A percentile compares a stretch with the other conserved stretches of the same genome.
These are phyloP conservation scores for Canna indica DNA, from an alignment of 176 grass and related monocot genomes.

Conservation along the genomic window DNA sequence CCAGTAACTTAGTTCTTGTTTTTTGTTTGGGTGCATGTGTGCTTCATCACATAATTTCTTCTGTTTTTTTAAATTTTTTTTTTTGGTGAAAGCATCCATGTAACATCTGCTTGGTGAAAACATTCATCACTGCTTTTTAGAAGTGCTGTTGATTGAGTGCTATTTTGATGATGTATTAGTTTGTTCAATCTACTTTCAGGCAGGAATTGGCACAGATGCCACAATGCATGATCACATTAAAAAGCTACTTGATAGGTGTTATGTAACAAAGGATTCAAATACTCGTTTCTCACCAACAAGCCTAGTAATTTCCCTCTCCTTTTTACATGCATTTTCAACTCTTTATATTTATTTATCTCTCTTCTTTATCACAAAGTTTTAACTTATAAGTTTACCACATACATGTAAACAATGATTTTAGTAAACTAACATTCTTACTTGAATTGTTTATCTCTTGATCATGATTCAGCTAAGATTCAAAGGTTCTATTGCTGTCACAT, in stretches of 20 bases:
- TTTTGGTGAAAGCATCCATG: background rate
- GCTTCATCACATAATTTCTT: background rate
- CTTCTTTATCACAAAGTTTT: background rate
- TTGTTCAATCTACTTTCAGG: constrained; percentile 45
- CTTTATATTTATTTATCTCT: background rate
- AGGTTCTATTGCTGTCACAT: background rate
- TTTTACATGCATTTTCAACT: constrained; percentile 16
- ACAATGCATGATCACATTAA: constrained; percentile 99
- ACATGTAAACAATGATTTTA: background rate
- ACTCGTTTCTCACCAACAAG: constrained; percentile 89
- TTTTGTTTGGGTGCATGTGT: background rate
- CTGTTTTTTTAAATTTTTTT: background rate
- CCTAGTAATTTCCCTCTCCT: constrained; percentile 46
- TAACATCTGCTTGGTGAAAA: background rate
- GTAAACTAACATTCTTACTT: background rate
- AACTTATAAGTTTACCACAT: constrained; percentile 7
- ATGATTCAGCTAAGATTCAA: background rate
- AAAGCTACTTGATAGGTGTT: constrained; percentile 86
- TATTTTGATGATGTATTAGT: constrained; percentile 11
- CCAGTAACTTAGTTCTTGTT: background rate
- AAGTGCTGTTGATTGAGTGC: background rate
- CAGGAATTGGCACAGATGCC: constrained; percentile 97
- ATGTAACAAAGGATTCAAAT: constrained; percentile 87
- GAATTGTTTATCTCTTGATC: too few relatives aligned
- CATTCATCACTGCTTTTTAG: too few relatives aligned